Percentiles rank a stretch among this genome's conserved stretches.
These are phyloP conservation scores for Bisporella sp. DNA, from an alignment of 2,329 filamentous ascomycete genomes.

Conservation along the genomic window DNA sequence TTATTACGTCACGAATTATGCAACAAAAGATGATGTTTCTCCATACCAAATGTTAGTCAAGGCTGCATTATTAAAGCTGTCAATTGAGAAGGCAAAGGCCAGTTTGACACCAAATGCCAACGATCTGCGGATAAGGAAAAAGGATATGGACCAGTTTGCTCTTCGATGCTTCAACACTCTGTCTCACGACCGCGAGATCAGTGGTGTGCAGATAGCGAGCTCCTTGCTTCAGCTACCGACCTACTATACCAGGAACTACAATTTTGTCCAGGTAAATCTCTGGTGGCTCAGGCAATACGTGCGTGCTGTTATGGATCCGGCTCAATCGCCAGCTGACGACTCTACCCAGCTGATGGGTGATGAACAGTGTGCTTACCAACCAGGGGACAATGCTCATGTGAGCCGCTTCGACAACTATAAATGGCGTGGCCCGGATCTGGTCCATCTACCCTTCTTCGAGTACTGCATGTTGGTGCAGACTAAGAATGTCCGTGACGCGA, in stretches of 20 bases:
- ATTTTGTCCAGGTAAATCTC: not conserved
- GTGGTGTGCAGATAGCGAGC: not conserved
- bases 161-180: not conserved
- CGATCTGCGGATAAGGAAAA: not conserved
- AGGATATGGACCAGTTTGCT: not conserved
- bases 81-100: not conserved
- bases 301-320: not conserved
- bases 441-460: not conserved
- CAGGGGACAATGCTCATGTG: not conserved
- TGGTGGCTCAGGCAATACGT: not conserved
- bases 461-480: not conserved
- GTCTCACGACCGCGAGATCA: not conserved
- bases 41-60: not conserved
- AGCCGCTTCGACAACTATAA: not conserved
- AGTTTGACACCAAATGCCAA: not conserved
- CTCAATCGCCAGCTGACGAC: not conserved
- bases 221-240: not conserved
- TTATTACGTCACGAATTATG: too few relatives aligned
- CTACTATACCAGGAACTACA: not conserved
- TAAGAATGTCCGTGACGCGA: not conserved
- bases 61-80: not conserved
- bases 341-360: not conserved
- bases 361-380: not conserved
- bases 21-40: not conserved
- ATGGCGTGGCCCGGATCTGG: not conserved